Evolutionary conservation across 1,284 basidiomycete species (phyloP).

Genomic region (Gomphus bonarii): DNA sequence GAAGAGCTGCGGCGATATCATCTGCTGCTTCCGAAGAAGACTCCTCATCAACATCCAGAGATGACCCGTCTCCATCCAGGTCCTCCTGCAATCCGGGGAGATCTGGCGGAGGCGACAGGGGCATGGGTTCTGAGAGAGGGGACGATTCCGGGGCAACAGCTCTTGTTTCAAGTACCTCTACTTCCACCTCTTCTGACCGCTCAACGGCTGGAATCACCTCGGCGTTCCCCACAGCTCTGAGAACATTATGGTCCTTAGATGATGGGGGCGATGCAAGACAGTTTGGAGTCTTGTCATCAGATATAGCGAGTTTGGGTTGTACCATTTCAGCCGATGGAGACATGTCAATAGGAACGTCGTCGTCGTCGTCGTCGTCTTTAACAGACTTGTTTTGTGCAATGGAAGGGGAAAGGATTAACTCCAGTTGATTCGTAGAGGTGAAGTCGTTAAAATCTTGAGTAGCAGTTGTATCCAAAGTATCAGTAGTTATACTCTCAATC

Average conservation of each 20-base stretch:
- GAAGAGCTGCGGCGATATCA: conserved; percentile 43
- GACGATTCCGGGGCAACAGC: conserved; percentile 1
- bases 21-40: neutral
- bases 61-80: neutral
- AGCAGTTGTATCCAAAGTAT: neutral
- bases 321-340: neutral
- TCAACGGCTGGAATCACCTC: neutral
- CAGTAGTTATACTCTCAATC: neutral
- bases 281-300: neutral
- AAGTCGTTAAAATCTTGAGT: neutral
- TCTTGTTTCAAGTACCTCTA: neutral
- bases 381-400: neutral
- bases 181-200: neutral
- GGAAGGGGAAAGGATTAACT: neutral
- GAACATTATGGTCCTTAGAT: neutral
- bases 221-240: neutral
- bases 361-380: neutral
- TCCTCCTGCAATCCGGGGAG: neutral
- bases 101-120: conserved; percentile 1
- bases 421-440: neutral
- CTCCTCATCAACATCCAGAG: neutral
- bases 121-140: conserved; percentile 4
- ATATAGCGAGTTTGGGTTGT: neutral
- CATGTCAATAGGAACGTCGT: neutral
- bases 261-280: neutral